A percentile compares a stretch with the other conserved stretches of the same genome.
Conservation (phyloP, 352 stramenopile species). For the Plasmopara muralis region DNA sequence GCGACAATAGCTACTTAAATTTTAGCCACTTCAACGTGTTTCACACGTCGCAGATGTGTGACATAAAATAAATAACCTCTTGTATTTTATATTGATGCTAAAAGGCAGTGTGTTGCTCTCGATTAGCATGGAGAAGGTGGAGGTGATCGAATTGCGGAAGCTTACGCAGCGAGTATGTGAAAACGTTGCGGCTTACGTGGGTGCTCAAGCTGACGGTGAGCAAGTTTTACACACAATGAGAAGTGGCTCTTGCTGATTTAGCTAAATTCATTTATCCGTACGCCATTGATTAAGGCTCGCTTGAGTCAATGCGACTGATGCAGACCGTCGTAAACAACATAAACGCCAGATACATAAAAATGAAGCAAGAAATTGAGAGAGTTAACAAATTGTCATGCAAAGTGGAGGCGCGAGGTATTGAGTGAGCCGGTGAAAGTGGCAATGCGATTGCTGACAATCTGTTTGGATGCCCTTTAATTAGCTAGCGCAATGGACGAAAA, state of each 20-base stretch:
- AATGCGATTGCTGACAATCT: background rate
- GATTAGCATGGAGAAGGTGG: conserved; percentile 41
- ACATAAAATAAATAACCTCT: no score
- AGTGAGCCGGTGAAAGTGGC: background rate
- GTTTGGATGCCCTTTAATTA: conserved; percentile 8
- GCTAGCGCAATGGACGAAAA: conserved; percentile 59
- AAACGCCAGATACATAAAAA: conserved; percentile 55
- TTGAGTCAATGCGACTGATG: conserved; percentile 70
- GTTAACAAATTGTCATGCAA: conserved; percentile 61
- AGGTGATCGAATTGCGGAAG: conserved; percentile 48
- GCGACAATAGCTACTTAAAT: no score
- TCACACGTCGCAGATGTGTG: no score
- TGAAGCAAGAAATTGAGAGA: conserved; percentile 49
- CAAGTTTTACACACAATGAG: background rate
- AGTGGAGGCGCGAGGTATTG: conserved; percentile 59
- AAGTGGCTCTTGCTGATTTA: no score
- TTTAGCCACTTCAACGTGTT: background rate
- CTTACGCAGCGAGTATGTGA: conserved; percentile 65
- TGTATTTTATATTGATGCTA: conserved; percentile 3
- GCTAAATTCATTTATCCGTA: background rate
- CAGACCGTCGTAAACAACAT: conserved; percentile 52
- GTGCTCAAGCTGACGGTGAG: conserved; percentile 53
- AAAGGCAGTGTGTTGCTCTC: background rate
- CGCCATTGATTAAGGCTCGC: conserved; percentile 36
- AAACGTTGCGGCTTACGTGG: conserved; percentile 61